Evolutionary conservation across 768 basidiomycete genomes (phyloP).

Genomic region (Macrolepiota fuliginosa): DNA sequence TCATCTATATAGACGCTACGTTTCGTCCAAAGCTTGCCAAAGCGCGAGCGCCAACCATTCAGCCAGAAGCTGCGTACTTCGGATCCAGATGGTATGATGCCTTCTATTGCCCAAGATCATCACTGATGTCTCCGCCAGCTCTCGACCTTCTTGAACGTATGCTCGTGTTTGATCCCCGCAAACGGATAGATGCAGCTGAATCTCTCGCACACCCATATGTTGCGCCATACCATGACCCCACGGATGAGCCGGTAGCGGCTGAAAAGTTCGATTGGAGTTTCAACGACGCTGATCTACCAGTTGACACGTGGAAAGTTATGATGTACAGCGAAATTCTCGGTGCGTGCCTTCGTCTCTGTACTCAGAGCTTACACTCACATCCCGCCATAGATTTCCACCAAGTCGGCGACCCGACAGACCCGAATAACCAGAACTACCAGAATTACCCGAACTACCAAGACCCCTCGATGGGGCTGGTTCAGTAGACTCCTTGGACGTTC

Average conservation of each 20-base stretch:
- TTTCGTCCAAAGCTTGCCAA: slow-evolving; percentile 97
- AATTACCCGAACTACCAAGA: slow-evolving; percentile 7
- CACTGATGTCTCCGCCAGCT: slow-evolving; percentile 43
- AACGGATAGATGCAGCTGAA: slow-evolving; percentile 91
- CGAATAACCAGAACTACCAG: slow-evolving; percentile 6
- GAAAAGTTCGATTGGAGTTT: slow-evolving; percentile 99
- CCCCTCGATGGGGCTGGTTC: not conserved
- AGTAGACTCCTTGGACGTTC: not conserved
- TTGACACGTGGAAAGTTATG: slow-evolving; percentile 99
- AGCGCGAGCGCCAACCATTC: slow-evolving; percentile 94
- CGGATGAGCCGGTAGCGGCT: slow-evolving; percentile 90
- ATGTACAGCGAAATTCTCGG: slow-evolving; percentile 99
- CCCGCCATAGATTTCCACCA: slow-evolving; percentile 70
- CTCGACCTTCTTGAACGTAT: slow-evolving; percentile 97
- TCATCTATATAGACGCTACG: slow-evolving; percentile 73
- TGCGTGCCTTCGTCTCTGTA: slow-evolving; percentile 32
- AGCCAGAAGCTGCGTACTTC: slow-evolving; percentile 86
- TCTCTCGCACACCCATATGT: slow-evolving; percentile 94
- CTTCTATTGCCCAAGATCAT: not conserved
- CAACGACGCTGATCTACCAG: slow-evolving; percentile 97
- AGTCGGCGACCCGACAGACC: slow-evolving; percentile 48
- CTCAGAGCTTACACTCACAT: not conserved
- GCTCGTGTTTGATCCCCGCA: slow-evolving; percentile 98
- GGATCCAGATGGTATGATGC: slow-evolving; percentile 73
- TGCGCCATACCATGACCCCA: slow-evolving; percentile 96